phyloP scores from a whole-genome alignment of 2,329 filamentous ascomycete species.

The Fusarium secorum region DNA sequence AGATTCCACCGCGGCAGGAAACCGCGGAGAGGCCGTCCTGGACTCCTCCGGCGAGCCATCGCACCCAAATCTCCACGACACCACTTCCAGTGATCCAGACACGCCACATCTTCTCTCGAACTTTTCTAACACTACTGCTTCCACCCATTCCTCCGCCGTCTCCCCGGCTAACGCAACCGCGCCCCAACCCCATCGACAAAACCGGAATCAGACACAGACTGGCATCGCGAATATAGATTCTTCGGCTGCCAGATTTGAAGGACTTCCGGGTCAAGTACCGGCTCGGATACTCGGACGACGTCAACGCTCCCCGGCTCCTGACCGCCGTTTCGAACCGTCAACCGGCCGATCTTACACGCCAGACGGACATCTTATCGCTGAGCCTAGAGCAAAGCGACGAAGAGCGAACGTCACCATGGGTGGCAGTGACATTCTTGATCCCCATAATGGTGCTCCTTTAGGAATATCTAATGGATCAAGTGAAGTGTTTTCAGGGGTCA shows the following conservation, averaged over 20 bases:
- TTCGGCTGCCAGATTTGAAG: conserved; percentile 43
- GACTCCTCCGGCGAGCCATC: conserved; percentile 49
- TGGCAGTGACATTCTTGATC: conserved; percentile 59
- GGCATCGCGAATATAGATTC: conserved; percentile 53
- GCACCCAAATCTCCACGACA: conserved; percentile 44
- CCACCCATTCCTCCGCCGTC: conserved; percentile 47
- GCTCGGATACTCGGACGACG: conserved; percentile 63
- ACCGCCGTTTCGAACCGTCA: conserved; percentile 45
- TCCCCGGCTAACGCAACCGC: conserved; percentile 11
- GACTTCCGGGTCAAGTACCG: conserved; percentile 40
- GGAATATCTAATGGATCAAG: conserved; percentile 54
- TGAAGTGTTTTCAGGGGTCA: conserved; percentile 40
- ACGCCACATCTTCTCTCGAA: conserved; percentile 61
- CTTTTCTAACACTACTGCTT: conserved; percentile 57
- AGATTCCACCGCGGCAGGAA: conserved; percentile 48
- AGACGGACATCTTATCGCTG: conserved; percentile 21
- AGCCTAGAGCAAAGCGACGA: conserved; percentile 57
- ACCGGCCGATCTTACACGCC: conserved; percentile 38
- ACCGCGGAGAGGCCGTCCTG: conserved; percentile 54
- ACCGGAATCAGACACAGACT: conserved; percentile 42
- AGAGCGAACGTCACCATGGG: conserved; percentile 70
- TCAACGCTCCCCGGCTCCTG: conserved; percentile 55
- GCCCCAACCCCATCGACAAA: conserved; percentile 37
- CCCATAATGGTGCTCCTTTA: conserved; percentile 63
- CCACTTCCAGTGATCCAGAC: conserved; percentile 70